Base-by-base conservation (phyloP, 225 moss, liverwort and hornwort species). In the Climacium dendroides region DNA sequence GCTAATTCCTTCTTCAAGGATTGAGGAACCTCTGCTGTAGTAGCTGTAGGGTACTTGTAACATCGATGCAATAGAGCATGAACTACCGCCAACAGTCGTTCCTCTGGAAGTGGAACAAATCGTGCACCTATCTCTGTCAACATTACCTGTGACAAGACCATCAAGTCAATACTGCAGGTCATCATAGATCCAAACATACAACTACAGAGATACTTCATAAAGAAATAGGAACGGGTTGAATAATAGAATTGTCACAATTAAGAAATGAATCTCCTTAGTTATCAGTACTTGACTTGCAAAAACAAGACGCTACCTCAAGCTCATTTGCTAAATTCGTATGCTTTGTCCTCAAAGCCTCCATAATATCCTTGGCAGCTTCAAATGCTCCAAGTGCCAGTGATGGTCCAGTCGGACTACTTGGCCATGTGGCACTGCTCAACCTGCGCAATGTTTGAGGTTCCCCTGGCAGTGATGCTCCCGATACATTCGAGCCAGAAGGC, bases 71-170 rank as follows among this genome's bases (percentile, higher is more conserved):
- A 87, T 71, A 99, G 91, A 37, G 99, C 99, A 88, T 99, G 97
- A 61, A 99, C 99, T 34, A 99, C 99, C 47, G 99, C 99, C 86
- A 99, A 87, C 77, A 99, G 94, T 77, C 99, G 94, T 86, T 99
- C 99, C 92, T 99, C 99, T n/a, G 99, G 99, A 84, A 97, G 96
- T 66, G 99, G 99, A 85, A 99, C 99, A 93, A 99, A 99, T 52
- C 99, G 96, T 13, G 99, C 99, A 89, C 99, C 99, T 90, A 99
- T 97, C 90, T 99, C 99, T 37, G 97, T 99, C 79, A 99, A 90
- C 99, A 99, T 97, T 55, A 99, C 95, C 99, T 99, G 93, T 67
- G 65, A 85, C 18, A 20, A 89, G 41, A 85, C 77, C 71, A 82
- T 87, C 80, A 77, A 86, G 77, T 87, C 77, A 86, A 81, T 65